Conservation (phyloP, 306 rosid genomes). For the Lithocarpus polystachyus region DNA sequence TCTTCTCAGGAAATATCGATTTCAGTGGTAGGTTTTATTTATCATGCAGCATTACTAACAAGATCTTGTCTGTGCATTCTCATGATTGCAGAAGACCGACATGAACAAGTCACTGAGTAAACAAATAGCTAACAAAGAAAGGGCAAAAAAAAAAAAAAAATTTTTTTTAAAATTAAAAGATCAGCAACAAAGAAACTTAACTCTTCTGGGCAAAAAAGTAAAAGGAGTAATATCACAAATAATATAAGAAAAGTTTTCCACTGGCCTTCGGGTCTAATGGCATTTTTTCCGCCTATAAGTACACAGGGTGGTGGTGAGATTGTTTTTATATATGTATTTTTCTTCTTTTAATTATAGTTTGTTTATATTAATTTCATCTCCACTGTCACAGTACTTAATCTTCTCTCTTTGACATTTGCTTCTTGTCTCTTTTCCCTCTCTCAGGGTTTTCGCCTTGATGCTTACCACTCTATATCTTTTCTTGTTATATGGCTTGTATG, state of each 20-base stretch:
- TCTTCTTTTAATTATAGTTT: no score
- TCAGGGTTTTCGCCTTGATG: conserved; percentile 58
- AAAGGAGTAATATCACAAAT: background rate
- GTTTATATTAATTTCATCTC: background rate
- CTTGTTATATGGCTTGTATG: conserved; percentile 64
- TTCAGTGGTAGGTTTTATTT: conserved; percentile 62
- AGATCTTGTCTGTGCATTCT: background rate
- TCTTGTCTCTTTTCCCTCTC: background rate
- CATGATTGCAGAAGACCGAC: background rate
- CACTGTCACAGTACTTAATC: background rate
- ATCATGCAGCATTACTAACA: background rate
- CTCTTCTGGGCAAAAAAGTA: background rate
- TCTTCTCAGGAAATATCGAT: conserved; percentile 59
- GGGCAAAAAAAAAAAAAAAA: no score
- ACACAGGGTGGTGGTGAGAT: no score
- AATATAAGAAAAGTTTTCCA: no score
- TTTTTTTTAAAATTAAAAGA: background rate
- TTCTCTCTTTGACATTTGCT: background rate
- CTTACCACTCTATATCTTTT: conserved; percentile 54
- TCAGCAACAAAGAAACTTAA: background rate
- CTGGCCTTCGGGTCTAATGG: no score
- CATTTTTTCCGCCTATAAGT: no score
- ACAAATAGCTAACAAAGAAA: background rate
- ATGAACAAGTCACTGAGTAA: background rate
- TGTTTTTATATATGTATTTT: no score